phyloP scores from a whole-genome alignment of 441 rosid genomes.

The Mallotus repandus region DNA sequence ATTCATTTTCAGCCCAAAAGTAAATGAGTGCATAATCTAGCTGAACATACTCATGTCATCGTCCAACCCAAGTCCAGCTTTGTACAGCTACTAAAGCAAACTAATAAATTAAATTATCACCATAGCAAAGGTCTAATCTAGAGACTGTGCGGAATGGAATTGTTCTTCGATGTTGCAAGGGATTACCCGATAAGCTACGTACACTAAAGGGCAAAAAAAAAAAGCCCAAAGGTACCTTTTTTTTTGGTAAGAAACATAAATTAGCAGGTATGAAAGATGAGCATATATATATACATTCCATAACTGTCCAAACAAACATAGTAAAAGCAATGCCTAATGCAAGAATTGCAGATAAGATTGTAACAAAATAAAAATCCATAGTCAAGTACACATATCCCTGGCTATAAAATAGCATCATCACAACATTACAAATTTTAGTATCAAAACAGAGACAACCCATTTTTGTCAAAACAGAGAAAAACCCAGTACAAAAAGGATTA shows the following conservation, averaged over 20 bases:
- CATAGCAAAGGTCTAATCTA: too few species aligned
- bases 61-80: neutral
- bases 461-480: neutral
- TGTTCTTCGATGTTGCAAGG: too few species aligned
- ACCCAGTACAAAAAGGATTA: neutral
- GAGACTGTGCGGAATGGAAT: too few species aligned
- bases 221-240: neutral
- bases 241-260: too few species aligned
- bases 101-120: too few species aligned
- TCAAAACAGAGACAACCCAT: neutral
- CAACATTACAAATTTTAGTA: neutral
- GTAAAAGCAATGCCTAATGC: neutral
- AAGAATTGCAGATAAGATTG: neutral
- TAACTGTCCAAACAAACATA: neutral
- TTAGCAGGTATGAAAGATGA: too few species aligned
- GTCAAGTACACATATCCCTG: neutral
- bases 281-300: neutral
- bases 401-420: neutral
- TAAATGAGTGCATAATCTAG: neutral
- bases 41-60: neutral
- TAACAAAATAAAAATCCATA: neutral
- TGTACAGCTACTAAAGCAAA: neutral
- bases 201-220: neutral
- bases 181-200: too few species aligned
- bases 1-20: neutral